Percentiles rank a stretch among this genome's conserved stretches.
Evolutionary conservation across 441 rosid species (phyloP).

Genomic region (Raphanus hybrid): DNA sequence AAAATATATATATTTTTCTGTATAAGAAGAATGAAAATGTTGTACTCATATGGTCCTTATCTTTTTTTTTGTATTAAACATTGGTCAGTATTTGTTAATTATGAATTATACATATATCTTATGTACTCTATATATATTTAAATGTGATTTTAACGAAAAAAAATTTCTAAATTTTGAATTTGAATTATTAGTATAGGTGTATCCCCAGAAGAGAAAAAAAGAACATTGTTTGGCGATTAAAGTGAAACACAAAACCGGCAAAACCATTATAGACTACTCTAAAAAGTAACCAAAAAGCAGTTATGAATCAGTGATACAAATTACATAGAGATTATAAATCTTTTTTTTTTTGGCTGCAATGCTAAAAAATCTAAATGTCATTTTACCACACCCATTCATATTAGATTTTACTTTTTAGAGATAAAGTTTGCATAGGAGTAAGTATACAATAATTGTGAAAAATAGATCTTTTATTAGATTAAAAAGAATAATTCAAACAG

Average conservation of each 20-base stretch:
- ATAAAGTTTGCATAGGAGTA: not conserved
- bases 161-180: not conserved
- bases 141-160: not conserved
- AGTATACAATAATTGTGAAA: not conserved
- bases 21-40: not conserved
- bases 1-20: not conserved
- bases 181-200: conserved; percentile 7
- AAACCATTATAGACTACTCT: conserved; percentile 1
- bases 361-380: conserved; percentile 5
- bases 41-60: not conserved
- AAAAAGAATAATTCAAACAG: conserved; percentile 28
- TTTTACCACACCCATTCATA: conserved; percentile 19
- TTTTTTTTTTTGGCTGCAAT: conserved; percentile 20
- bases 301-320: not conserved
- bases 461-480: conserved; percentile 1
- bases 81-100: too few relatives aligned
- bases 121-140: too few relatives aligned
- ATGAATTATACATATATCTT: too few relatives aligned
- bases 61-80: not conserved
- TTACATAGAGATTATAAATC: not conserved
- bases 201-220: not conserved
- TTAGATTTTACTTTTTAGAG: not conserved
- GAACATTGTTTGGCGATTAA: conserved; percentile 1
- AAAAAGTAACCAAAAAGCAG: conserved; percentile 16
- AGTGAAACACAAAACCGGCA: conserved; percentile 16